Base-by-base conservation (phyloP, 1,284 basidiomycete species). In the Puccinia horiana region DNA sequence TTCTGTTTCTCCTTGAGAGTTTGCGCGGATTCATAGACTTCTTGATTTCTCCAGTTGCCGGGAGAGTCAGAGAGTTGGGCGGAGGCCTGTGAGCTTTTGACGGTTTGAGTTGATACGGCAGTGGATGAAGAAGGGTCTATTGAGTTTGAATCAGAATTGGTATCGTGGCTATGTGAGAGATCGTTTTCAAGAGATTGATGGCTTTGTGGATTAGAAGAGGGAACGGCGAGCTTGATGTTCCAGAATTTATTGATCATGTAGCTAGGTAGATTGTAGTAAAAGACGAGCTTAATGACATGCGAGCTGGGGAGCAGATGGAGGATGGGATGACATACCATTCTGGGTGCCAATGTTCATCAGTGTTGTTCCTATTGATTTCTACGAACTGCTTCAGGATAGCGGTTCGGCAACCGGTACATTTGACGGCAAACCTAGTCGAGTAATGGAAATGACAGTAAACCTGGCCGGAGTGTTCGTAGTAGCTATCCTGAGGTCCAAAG, bases 361-460 rank as follows among this genome's bases (percentile, higher is more conserved):
- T 91, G 90, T 94, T 94, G 88, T 98, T 99, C 84, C 96, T 91
- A 86, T 99, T 99, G 88, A 99, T 98, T 89, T 99, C 96, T 83
- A 99, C 96, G 86, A 98, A 99, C 87, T 99, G 96, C 88, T 99
- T 99, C 85, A 99, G 89, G 84, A 99, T 99, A n/a, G 97, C 97
- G 81, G 93, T 97, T 85, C 92, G 94, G 88, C 96, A 99, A 3
- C 96, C 97, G 0, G 95, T 95, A 87, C 96, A 99, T 87, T 98
- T 98, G 81, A 96, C 97, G 2, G 96, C 96, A 87, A 98, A 99
- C 65, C 81, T 44, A 40, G 42, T 52, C n/a, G 78, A 69, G 61
- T 58, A 73, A 72, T 79, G 75, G 37, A 42, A 87, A 82, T 87
- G 85, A 61, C 85, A 86, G 83, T 85, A 99, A 65, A 99, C 97